These are phyloP conservation scores for Candida gigantensis DNA, from an alignment of 1,139 yeast species.

Conservation along the genomic window DNA sequence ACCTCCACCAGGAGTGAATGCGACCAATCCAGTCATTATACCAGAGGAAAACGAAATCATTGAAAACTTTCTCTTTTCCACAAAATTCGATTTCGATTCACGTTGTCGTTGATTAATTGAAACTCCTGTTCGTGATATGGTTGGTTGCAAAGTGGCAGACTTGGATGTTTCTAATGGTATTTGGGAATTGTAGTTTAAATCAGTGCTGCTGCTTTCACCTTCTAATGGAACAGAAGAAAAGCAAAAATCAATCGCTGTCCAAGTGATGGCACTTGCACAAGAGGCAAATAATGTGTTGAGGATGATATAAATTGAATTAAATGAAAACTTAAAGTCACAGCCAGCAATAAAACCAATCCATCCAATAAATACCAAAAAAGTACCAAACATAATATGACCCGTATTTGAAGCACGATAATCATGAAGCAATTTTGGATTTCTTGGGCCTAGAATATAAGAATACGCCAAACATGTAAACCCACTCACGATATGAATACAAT, in stretches of 20 bases:
- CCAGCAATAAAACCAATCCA: constrained; percentile 51
- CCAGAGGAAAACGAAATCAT: constrained; percentile 47
- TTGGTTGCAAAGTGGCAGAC: constrained; percentile 2
- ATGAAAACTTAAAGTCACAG: constrained; percentile 44
- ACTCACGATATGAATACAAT: constrained; percentile 61
- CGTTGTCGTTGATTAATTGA: constrained; percentile 21
- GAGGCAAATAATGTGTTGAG: constrained; percentile 40
- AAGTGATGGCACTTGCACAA: constrained; percentile 35
- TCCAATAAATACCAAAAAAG: constrained; percentile 41
- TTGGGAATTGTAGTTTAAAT: no score
- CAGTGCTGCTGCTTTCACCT: constrained; percentile 15
- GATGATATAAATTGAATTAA: constrained; percentile 33
- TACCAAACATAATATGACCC: constrained; percentile 53
- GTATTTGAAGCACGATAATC: constrained; percentile 42
- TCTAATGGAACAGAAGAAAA: constrained; percentile 42
- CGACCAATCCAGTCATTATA: constrained; percentile 45
- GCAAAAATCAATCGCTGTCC: constrained; percentile 44
- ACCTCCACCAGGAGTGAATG: constrained; percentile 50
- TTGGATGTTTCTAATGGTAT: not conserved
- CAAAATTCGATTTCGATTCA: constrained; percentile 21
- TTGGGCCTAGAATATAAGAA: constrained; percentile 58
- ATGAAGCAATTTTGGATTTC: constrained; percentile 41
- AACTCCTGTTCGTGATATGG: constrained; percentile 22
- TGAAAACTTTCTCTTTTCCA: constrained; percentile 34
- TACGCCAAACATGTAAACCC: constrained; percentile 64